Percentiles rank a stretch among this genome's conserved stretches.
Conservation (phyloP, 345 rosid genomes). For the Gossypium australe region DNA sequence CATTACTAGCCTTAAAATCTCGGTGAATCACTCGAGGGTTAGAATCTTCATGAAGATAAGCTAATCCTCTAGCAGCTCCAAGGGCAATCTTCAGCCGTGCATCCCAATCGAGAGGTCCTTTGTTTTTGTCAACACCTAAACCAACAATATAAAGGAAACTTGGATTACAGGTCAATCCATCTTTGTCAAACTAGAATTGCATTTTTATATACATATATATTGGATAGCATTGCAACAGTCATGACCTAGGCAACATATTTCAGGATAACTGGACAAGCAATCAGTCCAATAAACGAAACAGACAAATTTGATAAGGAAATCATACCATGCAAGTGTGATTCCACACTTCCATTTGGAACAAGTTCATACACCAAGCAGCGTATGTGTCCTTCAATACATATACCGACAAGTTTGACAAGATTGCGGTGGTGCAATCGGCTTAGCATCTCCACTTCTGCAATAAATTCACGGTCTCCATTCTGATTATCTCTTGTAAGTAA, state of each 20-base stretch:
- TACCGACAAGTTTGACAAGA: slow-evolving; percentile 90
- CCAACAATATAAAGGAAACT: slow-evolving; percentile 15
- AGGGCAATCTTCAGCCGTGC: slow-evolving; percentile 93
- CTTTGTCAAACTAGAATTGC: not conserved
- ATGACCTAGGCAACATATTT: not conserved
- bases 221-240: not conserved
- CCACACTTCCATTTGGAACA: slow-evolving; percentile 93
- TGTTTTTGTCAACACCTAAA: slow-evolving; percentile 52
- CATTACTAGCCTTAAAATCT: slow-evolving; percentile 97
- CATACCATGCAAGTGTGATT: slow-evolving; percentile 97
- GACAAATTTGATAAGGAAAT: slow-evolving; percentile 12
- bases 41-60: slow-evolving; percentile 99
- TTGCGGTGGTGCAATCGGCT: slow-evolving; percentile 99
- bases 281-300: not conserved
- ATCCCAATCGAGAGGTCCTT: slow-evolving; percentile 95
- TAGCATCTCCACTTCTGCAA: slow-evolving; percentile 97
- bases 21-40: slow-evolving; percentile 97
- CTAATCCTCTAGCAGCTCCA: slow-evolving; percentile 98
- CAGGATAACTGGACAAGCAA: not conserved
- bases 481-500: slow-evolving; percentile 81
- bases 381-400: slow-evolving; percentile 81
- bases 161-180: not conserved
- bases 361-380: slow-evolving; percentile 95
- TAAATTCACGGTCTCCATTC: slow-evolving; percentile 87
- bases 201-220: too few relatives aligned